These are phyloP conservation scores for Xylaria sp. DNA, from an alignment of 2,329 filamentous ascomycete genomes.

Conservation along the genomic window DNA sequence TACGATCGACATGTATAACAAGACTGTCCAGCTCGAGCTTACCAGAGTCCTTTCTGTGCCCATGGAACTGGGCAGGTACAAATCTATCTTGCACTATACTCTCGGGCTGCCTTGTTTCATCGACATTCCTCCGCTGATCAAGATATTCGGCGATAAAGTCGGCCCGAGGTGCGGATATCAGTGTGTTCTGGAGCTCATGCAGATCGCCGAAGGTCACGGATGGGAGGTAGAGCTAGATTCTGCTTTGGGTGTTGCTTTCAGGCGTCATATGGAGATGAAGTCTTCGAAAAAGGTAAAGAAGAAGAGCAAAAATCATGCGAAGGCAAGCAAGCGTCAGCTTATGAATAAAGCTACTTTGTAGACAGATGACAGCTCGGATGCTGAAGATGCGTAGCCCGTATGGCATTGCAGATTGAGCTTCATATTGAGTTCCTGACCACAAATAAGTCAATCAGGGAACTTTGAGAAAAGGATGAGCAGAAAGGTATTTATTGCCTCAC, in stretches of 20 bases:
- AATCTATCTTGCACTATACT: constrained; percentile 15
- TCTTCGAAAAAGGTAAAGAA: background rate
- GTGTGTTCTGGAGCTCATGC: background rate
- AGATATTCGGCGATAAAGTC: background rate
- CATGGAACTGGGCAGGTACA: background rate
- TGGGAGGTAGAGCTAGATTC: background rate
- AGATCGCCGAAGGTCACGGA: background rate
- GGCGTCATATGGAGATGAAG: background rate
- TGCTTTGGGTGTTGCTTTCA: background rate
- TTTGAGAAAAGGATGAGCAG: too few species aligned
- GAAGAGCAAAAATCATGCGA: too few species aligned
- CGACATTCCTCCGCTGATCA: background rate
- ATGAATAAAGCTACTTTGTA: too few species aligned
- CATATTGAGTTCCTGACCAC: too few species aligned
- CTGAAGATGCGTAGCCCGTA: too few species aligned
- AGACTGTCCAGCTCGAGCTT: background rate
- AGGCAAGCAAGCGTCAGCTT: too few species aligned
- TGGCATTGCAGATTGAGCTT: too few species aligned
- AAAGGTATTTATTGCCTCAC: too few species aligned
- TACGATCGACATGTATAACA: background rate
- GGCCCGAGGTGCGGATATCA: background rate
- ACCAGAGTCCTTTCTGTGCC: background rate
- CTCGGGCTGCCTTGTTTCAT: constrained; percentile 9
- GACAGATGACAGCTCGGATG: too few species aligned
- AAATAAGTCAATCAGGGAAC: too few species aligned